phyloP scores from a whole-genome alignment of 139 green algal species.

The Ettlia oleoabundans region DNA sequence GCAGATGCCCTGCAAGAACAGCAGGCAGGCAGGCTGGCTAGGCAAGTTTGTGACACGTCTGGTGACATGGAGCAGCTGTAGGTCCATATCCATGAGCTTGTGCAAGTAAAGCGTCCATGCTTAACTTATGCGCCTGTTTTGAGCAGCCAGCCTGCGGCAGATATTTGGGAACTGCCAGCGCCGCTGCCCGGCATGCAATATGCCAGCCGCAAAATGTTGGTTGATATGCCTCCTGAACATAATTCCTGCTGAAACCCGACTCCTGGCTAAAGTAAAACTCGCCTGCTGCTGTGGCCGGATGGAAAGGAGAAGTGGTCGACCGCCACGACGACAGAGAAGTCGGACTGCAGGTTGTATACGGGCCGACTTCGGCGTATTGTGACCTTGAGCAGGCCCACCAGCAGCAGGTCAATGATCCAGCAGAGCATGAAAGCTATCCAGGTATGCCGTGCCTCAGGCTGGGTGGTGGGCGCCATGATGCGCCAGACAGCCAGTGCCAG shows the following conservation, averaged over 20 bases:
- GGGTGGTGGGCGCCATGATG: slow-evolving; percentile 11
- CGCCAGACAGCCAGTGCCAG: slow-evolving; percentile 11
- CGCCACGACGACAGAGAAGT: slow-evolving; percentile 65
- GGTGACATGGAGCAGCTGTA: too few relatives aligned
- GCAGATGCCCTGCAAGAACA: slow-evolving; percentile 52
- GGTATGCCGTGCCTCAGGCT: not conserved
- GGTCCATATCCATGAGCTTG: too few relatives aligned
- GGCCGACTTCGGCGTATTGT: slow-evolving; percentile 51
- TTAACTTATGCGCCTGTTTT: too few relatives aligned
- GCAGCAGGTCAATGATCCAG: slow-evolving; percentile 56
- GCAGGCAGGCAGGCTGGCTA: not conserved
- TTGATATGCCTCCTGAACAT: too few relatives aligned
- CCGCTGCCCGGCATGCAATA: too few relatives aligned
- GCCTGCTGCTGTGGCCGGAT: slow-evolving; percentile 61
- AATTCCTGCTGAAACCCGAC: too few relatives aligned
- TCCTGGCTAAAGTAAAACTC: too few relatives aligned
- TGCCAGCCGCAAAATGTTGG: too few relatives aligned
- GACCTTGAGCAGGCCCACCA: slow-evolving; percentile 61
- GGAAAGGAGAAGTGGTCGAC: slow-evolving; percentile 73
- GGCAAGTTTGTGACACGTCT: too few relatives aligned
- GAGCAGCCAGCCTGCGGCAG: not conserved
- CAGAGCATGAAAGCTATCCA: slow-evolving; percentile 25
- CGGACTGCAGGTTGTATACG: slow-evolving; percentile 58
- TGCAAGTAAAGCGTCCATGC: too few relatives aligned
- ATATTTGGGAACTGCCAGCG: too few relatives aligned